Evolutionary conservation across 495 filamentous ascomycete genomes (phyloP).

Genomic region (Neurospora sp.): DNA sequence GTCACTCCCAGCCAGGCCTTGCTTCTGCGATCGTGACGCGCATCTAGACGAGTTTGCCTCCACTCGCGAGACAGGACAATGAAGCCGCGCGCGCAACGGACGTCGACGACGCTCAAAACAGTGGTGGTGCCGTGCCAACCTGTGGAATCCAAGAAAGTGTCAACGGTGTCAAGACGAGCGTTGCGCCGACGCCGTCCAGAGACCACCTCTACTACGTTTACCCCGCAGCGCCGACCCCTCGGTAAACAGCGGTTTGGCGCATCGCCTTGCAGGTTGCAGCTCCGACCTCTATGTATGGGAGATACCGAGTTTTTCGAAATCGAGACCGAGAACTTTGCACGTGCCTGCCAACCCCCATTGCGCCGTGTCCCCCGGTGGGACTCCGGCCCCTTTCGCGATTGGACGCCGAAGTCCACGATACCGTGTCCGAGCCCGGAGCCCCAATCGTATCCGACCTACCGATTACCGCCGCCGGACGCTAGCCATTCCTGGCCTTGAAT

Average conservation of each 20-base stretch:
- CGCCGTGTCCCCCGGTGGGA: conserved; percentile 13
- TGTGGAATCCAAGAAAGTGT: neutral
- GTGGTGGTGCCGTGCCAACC: conserved; percentile 4
- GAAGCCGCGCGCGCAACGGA: conserved; percentile 32
- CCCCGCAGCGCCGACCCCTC: conserved; percentile 14
- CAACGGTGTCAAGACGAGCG: neutral
- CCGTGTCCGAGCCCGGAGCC: neutral
- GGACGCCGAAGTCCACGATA: neutral
- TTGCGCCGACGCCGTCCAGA: neutral
- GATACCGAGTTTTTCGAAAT: neutral
- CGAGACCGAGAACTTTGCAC: neutral
- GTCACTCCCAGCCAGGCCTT: neutral
- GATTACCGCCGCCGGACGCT: neutral
- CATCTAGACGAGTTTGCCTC: neutral
- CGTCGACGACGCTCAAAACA: conserved; percentile 20
- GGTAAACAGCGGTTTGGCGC: neutral
- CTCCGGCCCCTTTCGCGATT: conserved; percentile 1
- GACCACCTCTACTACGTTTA: conserved; percentile 2
- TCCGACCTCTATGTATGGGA: neutral
- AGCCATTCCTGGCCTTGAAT: neutral
- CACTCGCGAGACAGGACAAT: conserved; percentile 32
- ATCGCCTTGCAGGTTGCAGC: neutral
- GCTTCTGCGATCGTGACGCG: neutral
- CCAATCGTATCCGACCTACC: neutral
- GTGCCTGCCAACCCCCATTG: neutral